These are phyloP conservation scores for Niebla homalea DNA, from an alignment of 495 filamentous ascomycete species.

Conservation along the genomic window DNA sequence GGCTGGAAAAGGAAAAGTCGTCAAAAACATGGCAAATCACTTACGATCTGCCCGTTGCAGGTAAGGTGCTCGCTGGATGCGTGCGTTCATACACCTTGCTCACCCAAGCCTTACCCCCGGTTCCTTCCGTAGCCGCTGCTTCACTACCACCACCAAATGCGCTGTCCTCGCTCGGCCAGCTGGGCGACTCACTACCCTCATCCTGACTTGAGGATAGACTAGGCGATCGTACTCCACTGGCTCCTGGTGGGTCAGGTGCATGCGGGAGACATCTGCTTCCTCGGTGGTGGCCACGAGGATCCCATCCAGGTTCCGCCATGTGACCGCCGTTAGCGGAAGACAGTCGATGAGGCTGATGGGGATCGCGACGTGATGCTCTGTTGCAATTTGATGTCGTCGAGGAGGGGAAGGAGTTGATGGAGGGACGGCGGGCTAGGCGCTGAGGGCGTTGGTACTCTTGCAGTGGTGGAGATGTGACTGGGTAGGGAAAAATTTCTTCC, in stretches of 20 bases:
- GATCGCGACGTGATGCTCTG: too few relatives aligned
- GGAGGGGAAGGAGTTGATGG: too few relatives aligned
- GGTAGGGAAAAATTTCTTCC: not conserved
- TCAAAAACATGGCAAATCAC: slow-evolving; percentile 6
- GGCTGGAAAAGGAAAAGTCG: not conserved
- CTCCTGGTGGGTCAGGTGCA: not conserved
- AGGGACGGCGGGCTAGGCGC: not conserved
- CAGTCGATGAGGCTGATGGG: too few relatives aligned
- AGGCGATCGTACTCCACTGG: too few relatives aligned
- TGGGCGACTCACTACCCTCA: not conserved
- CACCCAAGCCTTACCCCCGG: slow-evolving; percentile 35
- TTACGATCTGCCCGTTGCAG: slow-evolving; percentile 28
- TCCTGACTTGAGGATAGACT: not conserved
- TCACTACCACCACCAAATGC: not conserved
- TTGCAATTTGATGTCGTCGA: too few relatives aligned
- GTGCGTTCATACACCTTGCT: slow-evolving; percentile 32
- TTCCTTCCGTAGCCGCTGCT: not conserved
- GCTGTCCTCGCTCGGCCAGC: not conserved
- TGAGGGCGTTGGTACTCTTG: not conserved
- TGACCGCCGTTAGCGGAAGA: too few relatives aligned
- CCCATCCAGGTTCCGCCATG: too few relatives aligned
- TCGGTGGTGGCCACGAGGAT: too few relatives aligned
- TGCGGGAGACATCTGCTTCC: not conserved
- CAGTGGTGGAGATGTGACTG: not conserved
- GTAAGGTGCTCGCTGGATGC: slow-evolving; percentile 29